Conservation (phyloP, 306 rosid species). For the Gillenia trifoliata region DNA sequence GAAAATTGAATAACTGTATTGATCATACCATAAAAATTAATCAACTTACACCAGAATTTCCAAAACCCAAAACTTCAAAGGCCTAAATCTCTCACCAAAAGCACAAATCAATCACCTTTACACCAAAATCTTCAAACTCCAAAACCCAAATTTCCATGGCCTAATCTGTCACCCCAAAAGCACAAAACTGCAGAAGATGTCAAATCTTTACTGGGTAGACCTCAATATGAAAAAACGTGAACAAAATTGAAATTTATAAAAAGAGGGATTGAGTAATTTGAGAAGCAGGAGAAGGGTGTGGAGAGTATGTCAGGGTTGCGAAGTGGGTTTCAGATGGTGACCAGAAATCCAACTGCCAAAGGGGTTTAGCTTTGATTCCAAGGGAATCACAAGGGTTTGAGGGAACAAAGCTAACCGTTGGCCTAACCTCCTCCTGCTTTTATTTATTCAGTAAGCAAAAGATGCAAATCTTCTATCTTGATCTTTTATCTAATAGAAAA, state of each 20-base stretch:
- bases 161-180: constrained; percentile 14
- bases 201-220: constrained; percentile 7
- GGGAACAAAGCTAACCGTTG: constrained; percentile 74
- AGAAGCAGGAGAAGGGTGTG: constrained; percentile 37
- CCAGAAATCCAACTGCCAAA: constrained; percentile 57
- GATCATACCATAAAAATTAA: neutral
- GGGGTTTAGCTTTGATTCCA: constrained; percentile 63
- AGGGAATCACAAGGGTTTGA: constrained; percentile 62
- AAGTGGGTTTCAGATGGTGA: constrained; percentile 77
- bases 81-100: neutral
- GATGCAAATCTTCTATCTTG: constrained; percentile 28
- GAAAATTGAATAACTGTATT: neutral
- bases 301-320: constrained; percentile 60
- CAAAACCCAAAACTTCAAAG: neutral
- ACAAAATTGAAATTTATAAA: constrained; percentile 32
- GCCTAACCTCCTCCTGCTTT: constrained; percentile 68
- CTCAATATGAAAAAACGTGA: constrained; percentile 14
- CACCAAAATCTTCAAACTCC: constrained; percentile 15
- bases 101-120: neutral
- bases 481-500: constrained; percentile 12
- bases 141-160: neutral
- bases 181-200: neutral
- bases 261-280: constrained; percentile 16
- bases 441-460: constrained; percentile 39
- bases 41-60: neutral